phyloP scores from a whole-genome alignment of 768 basidiomycete species.

The Suillus bovinus region DNA sequence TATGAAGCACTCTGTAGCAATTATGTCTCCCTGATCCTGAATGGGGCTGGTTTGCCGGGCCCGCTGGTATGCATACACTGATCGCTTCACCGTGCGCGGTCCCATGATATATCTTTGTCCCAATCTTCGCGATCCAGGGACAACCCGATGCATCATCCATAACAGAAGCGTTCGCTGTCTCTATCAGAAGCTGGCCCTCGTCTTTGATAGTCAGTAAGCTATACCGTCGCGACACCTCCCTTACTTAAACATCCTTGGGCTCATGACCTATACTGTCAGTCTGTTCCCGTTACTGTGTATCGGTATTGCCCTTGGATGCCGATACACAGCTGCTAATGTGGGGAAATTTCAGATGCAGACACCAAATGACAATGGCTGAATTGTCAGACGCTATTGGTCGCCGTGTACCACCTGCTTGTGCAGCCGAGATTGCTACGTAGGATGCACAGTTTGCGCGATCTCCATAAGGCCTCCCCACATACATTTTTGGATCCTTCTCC shows the following conservation, averaged over 20 bases:
- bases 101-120: neutral
- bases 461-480: no score
- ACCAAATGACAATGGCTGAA: neutral
- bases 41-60: slow-evolving; percentile 30
- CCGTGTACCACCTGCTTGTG: neutral
- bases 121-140: neutral
- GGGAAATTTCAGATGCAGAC: neutral
- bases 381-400: neutral
- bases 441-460: neutral
- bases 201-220: neutral
- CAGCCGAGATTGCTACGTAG: neutral
- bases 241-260: neutral
- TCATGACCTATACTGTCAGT: neutral
- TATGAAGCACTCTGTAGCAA: no score
- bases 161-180: neutral
- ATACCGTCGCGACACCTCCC: neutral
- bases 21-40: no score
- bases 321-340: neutral
- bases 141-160: neutral
- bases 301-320: neutral
- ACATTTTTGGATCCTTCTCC: no score
- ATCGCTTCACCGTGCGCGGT: neutral
- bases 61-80: slow-evolving; percentile 28
- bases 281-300: neutral
- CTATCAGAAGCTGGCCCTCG: neutral